Base-by-base conservation (phyloP, 164 flowering plant genomes). In the Annona squamosa region DNA sequence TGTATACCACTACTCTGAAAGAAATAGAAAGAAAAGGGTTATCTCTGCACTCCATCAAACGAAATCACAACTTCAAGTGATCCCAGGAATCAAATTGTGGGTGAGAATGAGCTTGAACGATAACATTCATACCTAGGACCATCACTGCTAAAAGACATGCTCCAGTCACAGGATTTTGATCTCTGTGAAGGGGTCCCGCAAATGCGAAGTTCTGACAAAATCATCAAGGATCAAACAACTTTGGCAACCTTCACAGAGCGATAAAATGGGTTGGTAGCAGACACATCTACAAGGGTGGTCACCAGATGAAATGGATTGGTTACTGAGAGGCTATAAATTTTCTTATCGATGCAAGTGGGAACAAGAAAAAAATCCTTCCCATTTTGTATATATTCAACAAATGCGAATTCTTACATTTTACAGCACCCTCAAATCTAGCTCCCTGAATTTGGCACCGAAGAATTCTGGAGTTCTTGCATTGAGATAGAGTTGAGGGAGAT, bases 341-440 rank as follows among this genome's bases (percentile, higher is more conserved):
- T 26, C 37, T 26, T 26, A 26, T 26, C 37, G 37, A 26, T 26
- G 37, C 37, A 26, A 26, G 37, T 26, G 37, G 37, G 37, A 26
- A 26, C 37, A 26, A 26, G 37, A 26, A 26, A 26, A 26, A 26
- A 26, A 26, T 26, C 37, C 37, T 0, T 26, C 37, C 37, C 37
- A 26, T 26, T 26, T 26, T 26, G 37, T 26, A 26, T 26, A 26
- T 26, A 26, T 26, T 26, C 37, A 0, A 26, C 13, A 16, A 52
- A 52, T 52, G 13, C 9, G 59, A 52, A 16, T 52, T 18, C 68
- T 46, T 47, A 72, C 74, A 64, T 72, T 72, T 72, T 46, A 18
- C 46, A 48, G 68, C 44, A 2, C 41, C 26, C 62, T 19, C 68
- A 46, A 71, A 71, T 77, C 42, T 65, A 62, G 47, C 43, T 13